Base-by-base conservation (phyloP, 2,329 filamentous ascomycete genomes). In the Nannizziopsis barbatae region DNA sequence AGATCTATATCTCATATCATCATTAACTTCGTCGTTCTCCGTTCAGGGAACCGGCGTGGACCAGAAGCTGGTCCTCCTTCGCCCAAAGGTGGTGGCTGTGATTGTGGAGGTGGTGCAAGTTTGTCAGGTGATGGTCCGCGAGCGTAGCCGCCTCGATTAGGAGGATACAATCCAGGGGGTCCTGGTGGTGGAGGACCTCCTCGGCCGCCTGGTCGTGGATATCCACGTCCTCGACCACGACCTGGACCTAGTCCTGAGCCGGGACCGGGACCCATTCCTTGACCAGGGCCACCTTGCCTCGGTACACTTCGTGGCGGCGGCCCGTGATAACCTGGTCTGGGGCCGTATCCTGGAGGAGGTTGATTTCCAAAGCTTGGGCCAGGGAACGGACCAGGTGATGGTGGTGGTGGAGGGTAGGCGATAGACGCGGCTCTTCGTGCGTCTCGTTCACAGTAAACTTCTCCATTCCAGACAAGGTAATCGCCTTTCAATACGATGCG, bases 401-500 rank as follows among this genome's bases (percentile, higher is more conserved):
- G 50, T 14, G 52, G 53, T 3, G 55, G 54, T 11, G 59, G 60
- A 45, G 59, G 60, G 43, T 59, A 60, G 65, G 53, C 57, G 65
- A 52, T 56, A 65, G 68, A 58, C 39, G 67, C 69, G n/a, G 71
- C 72, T 48, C 74, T 71, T 64, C 81, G 81, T 3, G 88, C 89
- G 62, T 96, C 88, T 39, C 81, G 79, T 65, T 96, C 90, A 65
- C 90, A 98, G 62, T 84, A 95, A 0, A 84, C 79, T 39, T 72
- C 75, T 18, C 86, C 86, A 36, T 79, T 80, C 56, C 95, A 83
- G 64, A 96, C 89, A 59, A 92, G 95, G 64, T 96, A 96, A 53
- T 92, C 90, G 39, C 90, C 83, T 15, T 77, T 76, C 10, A 96
- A 73, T 2, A 83, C 79, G 41, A 79, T 68, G 30, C 80, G 77